Evolutionary conservation across 306 rosid genomes (phyloP).

Genomic region (Gastrolobium villosum): DNA sequence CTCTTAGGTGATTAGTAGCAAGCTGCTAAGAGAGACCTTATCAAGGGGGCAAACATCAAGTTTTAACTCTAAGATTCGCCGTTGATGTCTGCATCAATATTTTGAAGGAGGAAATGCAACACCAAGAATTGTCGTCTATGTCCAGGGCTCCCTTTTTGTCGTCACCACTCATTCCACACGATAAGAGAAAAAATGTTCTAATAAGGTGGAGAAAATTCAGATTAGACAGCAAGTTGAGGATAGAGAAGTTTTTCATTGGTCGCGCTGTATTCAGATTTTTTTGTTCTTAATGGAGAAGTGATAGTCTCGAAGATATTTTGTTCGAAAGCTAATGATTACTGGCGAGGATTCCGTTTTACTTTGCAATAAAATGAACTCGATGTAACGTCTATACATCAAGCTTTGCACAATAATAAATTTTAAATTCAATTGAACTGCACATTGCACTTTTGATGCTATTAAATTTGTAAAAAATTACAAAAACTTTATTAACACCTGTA

Average conservation of each 20-base stretch:
- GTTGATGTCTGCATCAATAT: conserved; percentile 39
- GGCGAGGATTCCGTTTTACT: background rate
- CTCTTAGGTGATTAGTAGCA: background rate
- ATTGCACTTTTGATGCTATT: too few relatives aligned
- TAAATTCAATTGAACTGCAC: too few relatives aligned
- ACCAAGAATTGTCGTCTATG: background rate
- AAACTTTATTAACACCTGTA: too few relatives aligned
- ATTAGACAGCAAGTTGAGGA: background rate
- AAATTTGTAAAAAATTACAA: too few relatives aligned
- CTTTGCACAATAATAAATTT: too few relatives aligned
- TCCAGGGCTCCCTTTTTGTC: background rate
- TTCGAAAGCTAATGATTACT: background rate
- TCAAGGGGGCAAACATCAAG: background rate
- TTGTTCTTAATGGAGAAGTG: background rate
- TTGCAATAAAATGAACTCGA: background rate
- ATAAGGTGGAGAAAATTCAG: background rate
- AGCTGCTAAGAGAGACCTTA: background rate
- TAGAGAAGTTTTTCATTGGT: conserved; percentile 10
- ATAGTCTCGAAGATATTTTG: conserved; percentile 26
- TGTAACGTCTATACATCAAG: too few relatives aligned
- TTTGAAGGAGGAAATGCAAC: conserved; percentile 13
- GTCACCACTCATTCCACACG: conserved; percentile 20
- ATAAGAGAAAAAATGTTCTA: background rate
- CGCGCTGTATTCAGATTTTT: conserved; percentile 31
- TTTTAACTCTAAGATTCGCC: background rate